These are phyloP conservation scores for Canavalia ensiformis DNA, from an alignment of 306 rosid genomes.

Conservation along the genomic window DNA sequence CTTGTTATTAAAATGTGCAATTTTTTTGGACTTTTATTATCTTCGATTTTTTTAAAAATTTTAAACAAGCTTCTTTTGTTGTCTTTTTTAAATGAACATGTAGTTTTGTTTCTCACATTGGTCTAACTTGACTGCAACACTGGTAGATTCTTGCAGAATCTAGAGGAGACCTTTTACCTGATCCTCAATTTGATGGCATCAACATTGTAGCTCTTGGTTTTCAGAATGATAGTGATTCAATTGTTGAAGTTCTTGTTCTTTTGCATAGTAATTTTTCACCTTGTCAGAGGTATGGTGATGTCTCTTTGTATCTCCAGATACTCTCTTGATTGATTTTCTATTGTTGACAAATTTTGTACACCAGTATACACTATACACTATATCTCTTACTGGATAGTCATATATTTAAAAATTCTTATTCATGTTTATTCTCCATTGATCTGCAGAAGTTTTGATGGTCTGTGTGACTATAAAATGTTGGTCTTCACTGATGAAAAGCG, in stretches of 20 bases:
- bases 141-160: slow-evolving; percentile 86
- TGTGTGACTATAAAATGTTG: slow-evolving; percentile 68
- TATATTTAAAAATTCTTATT: slow-evolving; percentile 39
- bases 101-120: slow-evolving; percentile 13
- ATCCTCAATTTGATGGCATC: slow-evolving; percentile 85
- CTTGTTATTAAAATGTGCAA: background rate
- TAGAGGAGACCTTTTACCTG: slow-evolving; percentile 86
- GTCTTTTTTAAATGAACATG: slow-evolving; percentile 21
- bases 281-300: slow-evolving; percentile 67
- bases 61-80: slow-evolving; percentile 1
- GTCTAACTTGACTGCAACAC: slow-evolving; percentile 49
- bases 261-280: slow-evolving; percentile 58
- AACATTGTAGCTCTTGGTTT: slow-evolving; percentile 72
- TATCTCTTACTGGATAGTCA: slow-evolving; percentile 30
- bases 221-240: slow-evolving; percentile 71
- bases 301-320: slow-evolving; percentile 18
- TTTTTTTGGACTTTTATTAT: background rate
- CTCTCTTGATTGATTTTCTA: slow-evolving; percentile 33
- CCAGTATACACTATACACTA: slow-evolving; percentile 22
- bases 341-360: slow-evolving; percentile 35
- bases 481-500: slow-evolving; percentile 70
- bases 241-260: slow-evolving; percentile 73
- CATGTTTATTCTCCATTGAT: slow-evolving; percentile 45
- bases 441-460: slow-evolving; percentile 77
- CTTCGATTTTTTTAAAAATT: slow-evolving; percentile 26